Base-by-base conservation (phyloP, 2,329 filamentous ascomycete genomes). In the Ophiocordyceps unilateralis region DNA sequence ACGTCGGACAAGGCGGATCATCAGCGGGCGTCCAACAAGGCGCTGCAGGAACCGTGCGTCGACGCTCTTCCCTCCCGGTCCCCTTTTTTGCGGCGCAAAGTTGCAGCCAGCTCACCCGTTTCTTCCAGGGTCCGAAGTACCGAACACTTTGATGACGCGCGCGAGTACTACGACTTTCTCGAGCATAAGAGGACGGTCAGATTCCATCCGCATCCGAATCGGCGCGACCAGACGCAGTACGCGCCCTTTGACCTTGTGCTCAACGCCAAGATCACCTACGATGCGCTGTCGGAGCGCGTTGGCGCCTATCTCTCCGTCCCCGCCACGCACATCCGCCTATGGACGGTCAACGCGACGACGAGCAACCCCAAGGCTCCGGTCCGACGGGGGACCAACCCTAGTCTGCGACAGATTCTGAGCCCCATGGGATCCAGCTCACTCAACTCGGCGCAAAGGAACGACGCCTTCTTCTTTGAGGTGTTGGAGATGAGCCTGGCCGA, bases 401-500 rank as follows among this genome's bases (percentile, higher is more conserved):
- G 72, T n/a, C 67, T 98, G 12, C 72, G 74, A 42, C 78, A 76
- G 48, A 93, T 96, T 39, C 70, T 98, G 15, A 79, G 76, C 47
- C 80, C 83, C 11, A 76, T 80, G 42, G 84, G 83, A 43, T 53
- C 58, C 15, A 72, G 72, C 11, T 82, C 86, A 50, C 72, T 81
- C 41, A 83, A 78, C 50, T 73, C 74, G 44, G 78, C 72, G 26
- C 83, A 87, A 55, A 74, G 79, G 43, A 64, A 72, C 19, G 89
- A 96, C 60, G 76, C 81, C 1, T 68, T 98, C 42, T 96, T 81
- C 59, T 98, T 88, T 56, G 91, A 98, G 59, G 76, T 96, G 23
- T 66, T 98, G 36, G 91, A 98, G 48, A 93, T 95, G 68, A 94
- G 86, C 53, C 65, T 98, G 40, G 83, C 84, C 21, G 93, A 98